Conservation (phyloP, 2,329 filamentous ascomycete species). For the Colletotrichum euphorbiae region DNA sequence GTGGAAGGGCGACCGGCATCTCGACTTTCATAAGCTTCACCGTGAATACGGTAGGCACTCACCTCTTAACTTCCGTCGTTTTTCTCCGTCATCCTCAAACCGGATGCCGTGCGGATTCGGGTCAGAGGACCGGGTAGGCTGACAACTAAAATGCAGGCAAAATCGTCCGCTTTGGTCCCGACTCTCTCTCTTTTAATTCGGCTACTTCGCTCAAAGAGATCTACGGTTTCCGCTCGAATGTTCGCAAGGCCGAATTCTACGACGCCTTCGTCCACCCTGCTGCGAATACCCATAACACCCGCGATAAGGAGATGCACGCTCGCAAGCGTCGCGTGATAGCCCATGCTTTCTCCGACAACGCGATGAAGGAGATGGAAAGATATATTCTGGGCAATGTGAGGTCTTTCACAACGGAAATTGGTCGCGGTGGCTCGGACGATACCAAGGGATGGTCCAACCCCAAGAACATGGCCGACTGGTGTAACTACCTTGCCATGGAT, state of each 20-base stretch:
- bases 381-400: slow-evolving; percentile 74
- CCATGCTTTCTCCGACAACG: slow-evolving; percentile 76
- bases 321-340: slow-evolving; percentile 78
- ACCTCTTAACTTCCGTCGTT: too few species aligned
- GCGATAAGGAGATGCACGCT: slow-evolving; percentile 75
- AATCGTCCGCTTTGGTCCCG: slow-evolving; percentile 83
- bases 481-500: slow-evolving; percentile 72
- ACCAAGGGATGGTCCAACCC: slow-evolving; percentile 68
- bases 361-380: slow-evolving; percentile 75
- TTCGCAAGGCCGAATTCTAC: slow-evolving; percentile 78
- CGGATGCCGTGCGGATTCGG: too few species aligned
- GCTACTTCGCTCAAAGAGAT: slow-evolving; percentile 74
- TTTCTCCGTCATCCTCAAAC: too few species aligned
- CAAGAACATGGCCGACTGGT: slow-evolving; percentile 73
- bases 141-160: slow-evolving; percentile 54
- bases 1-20: slow-evolving; percentile 78
- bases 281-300: slow-evolving; percentile 78
- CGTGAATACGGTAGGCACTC: slow-evolving; percentile 70
- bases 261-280: slow-evolving; percentile 77
- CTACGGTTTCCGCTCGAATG: slow-evolving; percentile 72
- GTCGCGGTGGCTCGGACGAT: slow-evolving; percentile 52
- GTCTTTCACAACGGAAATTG: slow-evolving; percentile 72
- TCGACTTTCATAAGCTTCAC: slow-evolving; percentile 79
- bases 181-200: slow-evolving; percentile 82
- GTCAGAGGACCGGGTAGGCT: neutral